Evolutionary conservation across 768 basidiomycete genomes (phyloP), one percentile per base, ranked within the genome.

Genomic region (Trametes elegans): DNA sequence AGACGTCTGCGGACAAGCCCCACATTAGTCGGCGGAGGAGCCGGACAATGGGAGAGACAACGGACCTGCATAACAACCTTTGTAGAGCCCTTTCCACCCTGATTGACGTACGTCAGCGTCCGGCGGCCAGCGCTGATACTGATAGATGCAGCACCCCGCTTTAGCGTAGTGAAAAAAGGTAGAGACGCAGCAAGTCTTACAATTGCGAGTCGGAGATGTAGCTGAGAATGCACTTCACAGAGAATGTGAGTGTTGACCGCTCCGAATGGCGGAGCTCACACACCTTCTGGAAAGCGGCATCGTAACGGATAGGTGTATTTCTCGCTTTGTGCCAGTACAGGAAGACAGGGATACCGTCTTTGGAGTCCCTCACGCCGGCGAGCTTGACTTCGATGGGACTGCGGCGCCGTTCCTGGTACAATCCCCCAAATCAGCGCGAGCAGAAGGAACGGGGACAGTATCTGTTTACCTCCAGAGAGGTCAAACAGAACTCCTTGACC

Each of bases 311-410:
- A 1, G 85, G 84, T 52, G 84, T 76, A 58, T 82, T 78, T 56
- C 80, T 78, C 3, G 89, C 85, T 65, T 83, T 81, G 85, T 90
- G 88, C 91, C 90, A 93, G 63, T 82, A 88, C 79, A 85, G 82
- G 51, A 77, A 78, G 16, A 75, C 74, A 26, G 78, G 68, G 18
- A 70, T 71, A 3, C 85, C 86, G 24, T 80, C 76, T 26, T 70
- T 68, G 3, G 73, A 64, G 18, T 71, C 61, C 41, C 74, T 70
- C 21, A 77, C 68, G 29, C 75, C 75, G 0, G 82, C 86, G 26
- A 72, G 68, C 69, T 81, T 87, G 51, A 88, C 74, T 19, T 78
- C 81, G 52, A 91, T 82, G 2, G 90, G 90, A 60, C 88, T 88
- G 23, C 76, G 74, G 49, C 71, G 64, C 38, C 88, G 78, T 65